Conservation (phyloP, 495 filamentous ascomycete species). For the Ramalina peruviana region DNA sequence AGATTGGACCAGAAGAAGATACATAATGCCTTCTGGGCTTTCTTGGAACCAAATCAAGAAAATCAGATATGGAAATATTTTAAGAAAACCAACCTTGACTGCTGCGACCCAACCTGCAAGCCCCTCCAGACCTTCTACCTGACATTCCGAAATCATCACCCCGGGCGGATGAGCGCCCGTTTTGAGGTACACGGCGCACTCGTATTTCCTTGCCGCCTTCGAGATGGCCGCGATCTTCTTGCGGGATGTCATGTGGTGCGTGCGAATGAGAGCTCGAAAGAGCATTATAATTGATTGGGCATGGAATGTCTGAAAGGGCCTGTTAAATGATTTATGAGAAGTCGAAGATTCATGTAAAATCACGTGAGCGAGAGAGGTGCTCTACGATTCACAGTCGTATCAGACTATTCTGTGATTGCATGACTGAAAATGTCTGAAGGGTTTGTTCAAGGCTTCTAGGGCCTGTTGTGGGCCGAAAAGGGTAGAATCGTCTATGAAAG, state of each 20-base stretch:
- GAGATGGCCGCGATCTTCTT: constrained; percentile 57
- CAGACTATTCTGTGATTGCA: too few relatives aligned
- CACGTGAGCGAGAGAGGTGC: too few relatives aligned
- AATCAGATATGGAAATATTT: too few relatives aligned
- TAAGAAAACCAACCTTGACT: constrained; percentile 33
- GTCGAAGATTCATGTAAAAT: not conserved
- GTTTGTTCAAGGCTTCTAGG: too few relatives aligned
- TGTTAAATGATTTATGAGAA: not conserved
- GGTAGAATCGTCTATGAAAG: too few relatives aligned
- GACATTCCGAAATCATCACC: constrained; percentile 61
- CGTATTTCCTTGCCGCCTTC: constrained; percentile 41
- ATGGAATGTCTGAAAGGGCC: not conserved
- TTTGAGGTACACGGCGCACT: constrained; percentile 48
- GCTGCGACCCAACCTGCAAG: constrained; percentile 41
- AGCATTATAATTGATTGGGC: constrained; percentile 4
- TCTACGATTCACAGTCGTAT: too few relatives aligned
- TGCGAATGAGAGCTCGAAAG: constrained; percentile 54
- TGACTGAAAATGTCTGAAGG: too few relatives aligned
- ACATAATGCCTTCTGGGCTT: too few relatives aligned
- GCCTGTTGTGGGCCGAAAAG: too few relatives aligned
- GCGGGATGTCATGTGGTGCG: constrained; percentile 71
- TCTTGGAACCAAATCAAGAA: too few relatives aligned
- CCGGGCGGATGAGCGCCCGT: constrained; percentile 49
- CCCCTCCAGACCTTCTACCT: constrained; percentile 33
- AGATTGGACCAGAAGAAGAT: too few relatives aligned